A percentile compares a stretch with the other conserved stretches of the same genome.
These are phyloP conservation scores for Fusarium luffae DNA, from an alignment of 2,329 filamentous ascomycete species.

Conservation along the genomic window DNA sequence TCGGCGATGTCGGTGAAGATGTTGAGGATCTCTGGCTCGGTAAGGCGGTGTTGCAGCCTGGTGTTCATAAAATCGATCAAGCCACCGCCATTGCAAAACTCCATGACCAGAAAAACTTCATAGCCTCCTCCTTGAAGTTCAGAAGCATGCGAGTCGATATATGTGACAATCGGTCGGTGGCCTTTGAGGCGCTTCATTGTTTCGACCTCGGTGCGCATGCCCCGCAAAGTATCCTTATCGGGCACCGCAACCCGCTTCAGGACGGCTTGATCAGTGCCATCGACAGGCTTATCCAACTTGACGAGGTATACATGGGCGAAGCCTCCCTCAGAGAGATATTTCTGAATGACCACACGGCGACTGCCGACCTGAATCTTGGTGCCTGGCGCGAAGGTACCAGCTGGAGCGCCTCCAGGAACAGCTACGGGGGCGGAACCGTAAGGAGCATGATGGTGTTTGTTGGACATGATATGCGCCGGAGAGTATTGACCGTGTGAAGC, in stretches of 20 bases:
- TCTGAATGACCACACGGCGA: constrained; percentile 93
- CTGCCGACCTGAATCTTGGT: constrained; percentile 97
- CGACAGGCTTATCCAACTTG: constrained; percentile 79
- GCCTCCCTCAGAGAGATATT: constrained; percentile 96
- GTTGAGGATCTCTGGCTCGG: constrained; percentile 95
- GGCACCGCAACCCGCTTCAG: constrained; percentile 96
- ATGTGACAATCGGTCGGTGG: constrained; percentile 94
- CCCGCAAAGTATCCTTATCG: constrained; percentile 92
- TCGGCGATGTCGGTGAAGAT: constrained; percentile 97
- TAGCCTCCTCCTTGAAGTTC: constrained; percentile 93
- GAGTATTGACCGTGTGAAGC: constrained; percentile 53
- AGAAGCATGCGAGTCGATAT: constrained; percentile 97
- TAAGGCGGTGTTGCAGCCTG: constrained; percentile 92
- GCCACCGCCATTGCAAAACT: constrained; percentile 91
- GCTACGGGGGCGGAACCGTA: constrained; percentile 59
- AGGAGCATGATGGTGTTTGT: constrained; percentile 55
- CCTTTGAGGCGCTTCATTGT: constrained; percentile 99
- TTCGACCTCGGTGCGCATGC: constrained; percentile 98
- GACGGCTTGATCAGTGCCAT: constrained; percentile 84
- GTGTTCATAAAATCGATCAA: constrained; percentile 99
- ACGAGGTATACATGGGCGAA: constrained; percentile 99
- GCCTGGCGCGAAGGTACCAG: constrained; percentile 89
- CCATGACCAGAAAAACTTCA: constrained; percentile 98
- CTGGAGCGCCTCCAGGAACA: constrained; percentile 63
- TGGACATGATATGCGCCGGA: constrained; percentile 42